phyloP scores from a whole-genome alignment of 768 basidiomycete species.

The Pisolithus sp. region DNA sequence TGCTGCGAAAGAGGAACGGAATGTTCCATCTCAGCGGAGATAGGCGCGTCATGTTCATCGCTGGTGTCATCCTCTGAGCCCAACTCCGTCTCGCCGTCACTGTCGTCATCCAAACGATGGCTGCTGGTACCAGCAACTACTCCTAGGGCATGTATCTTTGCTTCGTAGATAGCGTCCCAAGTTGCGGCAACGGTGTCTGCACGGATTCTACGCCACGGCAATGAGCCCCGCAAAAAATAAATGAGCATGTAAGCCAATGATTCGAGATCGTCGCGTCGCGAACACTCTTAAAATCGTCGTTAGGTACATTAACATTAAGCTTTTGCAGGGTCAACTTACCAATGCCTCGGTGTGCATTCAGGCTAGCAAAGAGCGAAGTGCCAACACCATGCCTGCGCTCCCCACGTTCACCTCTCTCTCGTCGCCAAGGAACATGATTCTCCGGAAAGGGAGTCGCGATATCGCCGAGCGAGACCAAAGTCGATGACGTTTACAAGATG shows the following conservation, averaged over 20 bases:
- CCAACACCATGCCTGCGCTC: constrained; percentile 69
- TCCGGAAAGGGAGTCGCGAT: constrained; percentile 56
- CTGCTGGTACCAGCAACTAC: constrained; percentile 12
- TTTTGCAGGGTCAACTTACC: constrained; percentile 36
- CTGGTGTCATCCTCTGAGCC: neutral
- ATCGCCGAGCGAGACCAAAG: constrained; percentile 80
- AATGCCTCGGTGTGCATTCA: constrained; percentile 70
- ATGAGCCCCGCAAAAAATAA: constrained; percentile 70
- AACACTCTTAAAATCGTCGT: constrained; percentile 47
- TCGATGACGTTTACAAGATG: constrained; percentile 88
- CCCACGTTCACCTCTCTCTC: constrained; percentile 31
- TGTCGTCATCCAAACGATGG: neutral
- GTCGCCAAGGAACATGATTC: constrained; percentile 67
- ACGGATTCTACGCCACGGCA: constrained; percentile 73
- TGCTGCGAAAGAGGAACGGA: neutral
- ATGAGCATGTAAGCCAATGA: constrained; percentile 79
- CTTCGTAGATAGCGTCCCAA: constrained; percentile 72
- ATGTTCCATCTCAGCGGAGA: neutral
- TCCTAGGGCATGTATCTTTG: constrained; percentile 55
- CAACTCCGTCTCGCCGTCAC: neutral
- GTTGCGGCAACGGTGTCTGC: constrained; percentile 61
- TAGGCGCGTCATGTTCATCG: neutral
- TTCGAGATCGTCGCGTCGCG: constrained; percentile 75
- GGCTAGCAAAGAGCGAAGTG: constrained; percentile 67
- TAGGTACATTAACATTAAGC: neutral